These are phyloP conservation scores for Botrytis aclada DNA, from an alignment of 2,329 filamentous ascomycete species.

Conservation along the genomic window DNA sequence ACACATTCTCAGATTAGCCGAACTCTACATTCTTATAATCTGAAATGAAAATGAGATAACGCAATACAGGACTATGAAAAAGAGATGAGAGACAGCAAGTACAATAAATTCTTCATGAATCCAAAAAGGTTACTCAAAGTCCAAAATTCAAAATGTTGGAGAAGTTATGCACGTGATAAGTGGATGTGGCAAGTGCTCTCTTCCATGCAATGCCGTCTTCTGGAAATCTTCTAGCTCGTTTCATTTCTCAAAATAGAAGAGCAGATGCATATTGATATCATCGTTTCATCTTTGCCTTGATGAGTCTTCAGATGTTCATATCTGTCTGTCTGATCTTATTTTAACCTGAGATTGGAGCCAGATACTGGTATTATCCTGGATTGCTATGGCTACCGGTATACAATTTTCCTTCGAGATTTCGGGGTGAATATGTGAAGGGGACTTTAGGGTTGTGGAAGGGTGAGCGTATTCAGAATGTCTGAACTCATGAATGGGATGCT, in stretches of 20 bases:
- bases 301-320: neutral
- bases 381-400: too few species aligned
- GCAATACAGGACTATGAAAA: neutral
- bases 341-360: too few species aligned
- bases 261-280: neutral
- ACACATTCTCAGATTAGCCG: neutral
- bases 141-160: neutral
- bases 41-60: neutral
- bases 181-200: neutral
- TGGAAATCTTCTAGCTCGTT: conserved; percentile 3
- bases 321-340: neutral
- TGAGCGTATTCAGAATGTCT: neutral
- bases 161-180: neutral
- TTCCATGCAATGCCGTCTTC: neutral
- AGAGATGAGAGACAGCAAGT: neutral
- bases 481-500: neutral
- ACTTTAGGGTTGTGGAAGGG: neutral
- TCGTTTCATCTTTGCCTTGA: neutral
- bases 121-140: neutral
- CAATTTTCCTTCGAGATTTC: too few species aligned
- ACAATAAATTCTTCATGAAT: neutral
- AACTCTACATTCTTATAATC: neutral
- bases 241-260: conserved; percentile 1
- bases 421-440: neutral
- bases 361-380: neutral